Evolutionary conservation across 345 rosid genomes (phyloP).

Genomic region (Hibiscus mutabilis): DNA sequence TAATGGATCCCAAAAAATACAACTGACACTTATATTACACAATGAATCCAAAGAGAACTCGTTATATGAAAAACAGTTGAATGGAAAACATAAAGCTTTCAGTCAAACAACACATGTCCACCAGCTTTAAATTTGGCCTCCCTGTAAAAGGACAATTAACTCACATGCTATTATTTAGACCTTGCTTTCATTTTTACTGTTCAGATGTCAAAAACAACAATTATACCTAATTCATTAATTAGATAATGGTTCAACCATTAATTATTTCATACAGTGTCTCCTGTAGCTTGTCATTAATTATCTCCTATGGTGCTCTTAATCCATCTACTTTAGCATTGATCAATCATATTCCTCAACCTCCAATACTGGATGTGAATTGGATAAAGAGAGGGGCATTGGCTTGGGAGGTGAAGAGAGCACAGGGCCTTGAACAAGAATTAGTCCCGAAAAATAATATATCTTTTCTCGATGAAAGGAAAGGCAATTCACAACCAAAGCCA

Average conservation of each 20-base stretch:
- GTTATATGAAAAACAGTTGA: not conserved
- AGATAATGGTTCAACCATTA: not conserved
- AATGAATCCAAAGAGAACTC: not conserved
- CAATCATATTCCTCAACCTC: not conserved
- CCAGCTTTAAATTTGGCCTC: not conserved
- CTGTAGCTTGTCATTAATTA: not conserved
- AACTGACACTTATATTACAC: constrained; percentile 3
- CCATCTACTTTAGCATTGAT: not conserved
- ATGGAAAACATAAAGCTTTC: not conserved
- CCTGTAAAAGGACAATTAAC: not conserved
- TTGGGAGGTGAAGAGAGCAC: not conserved
- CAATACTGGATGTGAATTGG: not conserved
- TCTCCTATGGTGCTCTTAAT: not conserved
- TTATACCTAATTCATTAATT: not conserved
- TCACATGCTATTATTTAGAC: not conserved
- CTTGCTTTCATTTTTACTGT: not conserved
- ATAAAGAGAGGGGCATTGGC: not conserved
- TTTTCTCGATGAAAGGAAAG: not conserved
- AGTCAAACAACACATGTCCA: not conserved
- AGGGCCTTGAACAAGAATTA: not conserved
- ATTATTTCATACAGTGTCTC: not conserved
- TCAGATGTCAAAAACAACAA: not conserved
- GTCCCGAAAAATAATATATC: not conserved
- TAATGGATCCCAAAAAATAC: not conserved
- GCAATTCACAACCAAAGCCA: not conserved